Conservation (phyloP, 495 filamentous ascomycete species). For the Aspergillus ellipticus region DNA sequence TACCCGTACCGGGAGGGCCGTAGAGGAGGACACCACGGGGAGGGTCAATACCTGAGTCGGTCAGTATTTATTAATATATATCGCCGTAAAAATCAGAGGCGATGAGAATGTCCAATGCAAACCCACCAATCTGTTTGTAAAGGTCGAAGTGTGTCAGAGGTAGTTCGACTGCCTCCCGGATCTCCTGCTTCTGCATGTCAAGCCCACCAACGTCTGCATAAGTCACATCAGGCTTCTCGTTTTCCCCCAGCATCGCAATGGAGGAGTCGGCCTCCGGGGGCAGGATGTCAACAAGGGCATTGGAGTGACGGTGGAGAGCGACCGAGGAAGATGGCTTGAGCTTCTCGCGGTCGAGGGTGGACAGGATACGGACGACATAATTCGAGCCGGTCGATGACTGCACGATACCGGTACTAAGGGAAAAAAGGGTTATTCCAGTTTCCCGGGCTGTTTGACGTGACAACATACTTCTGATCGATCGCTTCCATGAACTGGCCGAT, state of each 20-base stretch:
- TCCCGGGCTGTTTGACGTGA: not conserved
- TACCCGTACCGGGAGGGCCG: conserved; percentile 93
- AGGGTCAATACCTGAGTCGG: conserved; percentile 76
- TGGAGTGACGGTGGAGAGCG: conserved; percentile 95
- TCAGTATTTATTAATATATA: conserved; percentile 19
- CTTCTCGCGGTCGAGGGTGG: conserved; percentile 95
- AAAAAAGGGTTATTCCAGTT: conserved; percentile 19
- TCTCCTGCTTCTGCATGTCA: conserved; percentile 99
- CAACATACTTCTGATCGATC: conserved; percentile 91
- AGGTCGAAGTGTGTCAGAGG: conserved; percentile 96
- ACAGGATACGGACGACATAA: conserved; percentile 97
- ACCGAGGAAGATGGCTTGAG: conserved; percentile 97
- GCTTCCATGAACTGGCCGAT: conserved; percentile 99
- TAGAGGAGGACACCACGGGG: conserved; percentile 94
- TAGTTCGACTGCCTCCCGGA: conserved; percentile 93
- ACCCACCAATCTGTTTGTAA: conserved; percentile 86
- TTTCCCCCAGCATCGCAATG: conserved; percentile 93
- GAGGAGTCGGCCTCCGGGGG: conserved; percentile 97
- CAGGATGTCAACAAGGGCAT: conserved; percentile 96
- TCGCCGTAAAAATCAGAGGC: not conserved
- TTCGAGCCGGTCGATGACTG: conserved; percentile 98
- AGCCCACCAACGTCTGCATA: conserved; percentile 97
- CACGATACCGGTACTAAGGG: conserved; percentile 85
- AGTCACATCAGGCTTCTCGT: conserved; percentile 97
- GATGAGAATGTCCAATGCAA: not conserved